Evolutionary conservation across 352 stramenopile species (phyloP), one percentile per base, ranked within the genome.

Genomic region (Phytophthora citrophthora): DNA sequence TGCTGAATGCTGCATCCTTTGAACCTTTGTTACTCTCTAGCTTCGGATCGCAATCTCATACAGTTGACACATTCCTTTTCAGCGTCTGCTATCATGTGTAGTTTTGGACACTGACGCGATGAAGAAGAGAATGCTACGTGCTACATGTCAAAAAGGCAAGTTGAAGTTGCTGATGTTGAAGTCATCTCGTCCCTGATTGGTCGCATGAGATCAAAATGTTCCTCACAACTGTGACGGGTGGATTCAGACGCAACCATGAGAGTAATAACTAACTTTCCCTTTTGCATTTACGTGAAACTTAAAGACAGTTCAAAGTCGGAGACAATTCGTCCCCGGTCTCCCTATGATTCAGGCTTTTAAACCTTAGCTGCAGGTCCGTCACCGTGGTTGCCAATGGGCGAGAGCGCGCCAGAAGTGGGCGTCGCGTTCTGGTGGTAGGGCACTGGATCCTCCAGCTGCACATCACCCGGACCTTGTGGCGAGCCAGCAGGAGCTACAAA

Each of bases 361-460:
- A 77, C 69, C 61, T 66, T 79, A 13, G 66, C 36, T 2, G 61
- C 61, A 12, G 61, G 48, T 47, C 53, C 63, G n/a, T 70, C 64
- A 49, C 27, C 27, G 6, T 44, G 41, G 39, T 56, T 16, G 47
- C 66, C 66, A 34, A 76, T 66, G 20, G 70, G 70, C 18, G 70
- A 79, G 10, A 79, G 40, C 4, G 49, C 54, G 7, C 54, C 63
- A 13, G 63, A 67, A 20, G 57, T 76, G 23, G 70, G 70, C 1
- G 70, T 76, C 20, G 54, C 38, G 41, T 72, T 67, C 57, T 73
- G 56, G 49, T 65, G 66, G 53, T 79, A 75, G 0, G 64, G 69
- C 54, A 77, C 69, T 1, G 66, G 66, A 20, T 76, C 70, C 50
- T 75, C 65, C 10, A 74, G 20, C 32, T 74, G 64, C 38, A 74